phyloP scores from a whole-genome alignment of 2,329 filamentous ascomycete genomes.

The Diaporthe citri region DNA sequence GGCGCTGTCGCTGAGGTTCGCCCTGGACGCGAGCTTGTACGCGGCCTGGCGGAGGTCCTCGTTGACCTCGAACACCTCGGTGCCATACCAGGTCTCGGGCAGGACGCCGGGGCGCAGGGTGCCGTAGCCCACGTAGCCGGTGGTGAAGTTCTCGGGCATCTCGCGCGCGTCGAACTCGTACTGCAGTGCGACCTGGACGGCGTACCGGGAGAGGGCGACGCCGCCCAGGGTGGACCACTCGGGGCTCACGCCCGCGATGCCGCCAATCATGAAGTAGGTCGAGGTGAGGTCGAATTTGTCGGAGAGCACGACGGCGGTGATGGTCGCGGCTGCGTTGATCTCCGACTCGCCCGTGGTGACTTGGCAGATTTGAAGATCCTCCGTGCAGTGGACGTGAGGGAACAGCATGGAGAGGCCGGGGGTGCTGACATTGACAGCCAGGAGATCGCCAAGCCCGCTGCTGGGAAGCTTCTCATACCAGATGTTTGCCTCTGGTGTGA shows the following conservation, averaged over 20 bases:
- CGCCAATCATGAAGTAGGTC: conserved; percentile 79
- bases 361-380: conserved; percentile 73
- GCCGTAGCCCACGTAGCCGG: conserved; percentile 78
- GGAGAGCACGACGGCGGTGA: conserved; percentile 73
- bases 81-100: conserved; percentile 72
- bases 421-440: conserved; percentile 67
- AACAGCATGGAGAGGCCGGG: conserved; percentile 75
- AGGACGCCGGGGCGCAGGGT: conserved; percentile 66
- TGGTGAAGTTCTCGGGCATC: conserved; percentile 73
- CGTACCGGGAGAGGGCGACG: conserved; percentile 77
- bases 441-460: conserved; percentile 65
- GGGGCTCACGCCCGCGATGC: conserved; percentile 82
- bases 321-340: conserved; percentile 79
- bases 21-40: conserved; percentile 62
- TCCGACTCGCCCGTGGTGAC: conserved; percentile 76
- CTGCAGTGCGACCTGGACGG: conserved; percentile 80
- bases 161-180: conserved; percentile 81
- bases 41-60: conserved; percentile 67
- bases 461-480: conserved; percentile 69
- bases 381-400: conserved; percentile 74
- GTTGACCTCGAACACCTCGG: conserved; percentile 78
- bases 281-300: conserved; percentile 71
- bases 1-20: conserved; percentile 64
- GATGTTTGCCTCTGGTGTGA: conserved; percentile 69
- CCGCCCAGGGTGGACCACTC: conserved; percentile 73